Evolutionary conservation across 2,329 filamentous ascomycete species (phyloP).

Genomic region (Sphaerulina musiva): DNA sequence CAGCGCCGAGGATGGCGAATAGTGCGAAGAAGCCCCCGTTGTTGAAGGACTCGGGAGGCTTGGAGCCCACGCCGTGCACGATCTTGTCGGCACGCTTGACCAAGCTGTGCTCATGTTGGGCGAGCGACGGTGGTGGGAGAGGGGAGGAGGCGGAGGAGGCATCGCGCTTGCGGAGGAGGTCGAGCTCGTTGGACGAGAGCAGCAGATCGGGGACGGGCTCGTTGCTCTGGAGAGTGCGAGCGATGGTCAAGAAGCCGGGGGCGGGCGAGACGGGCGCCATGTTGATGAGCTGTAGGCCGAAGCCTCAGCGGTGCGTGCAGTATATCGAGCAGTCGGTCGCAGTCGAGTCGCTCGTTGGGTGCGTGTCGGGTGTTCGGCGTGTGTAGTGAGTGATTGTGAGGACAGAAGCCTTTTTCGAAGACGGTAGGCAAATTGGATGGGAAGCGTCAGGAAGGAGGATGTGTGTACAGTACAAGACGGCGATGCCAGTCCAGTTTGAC

Average conservation of each 20-base stretch:
- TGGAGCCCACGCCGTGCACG: slow-evolving; percentile 31
- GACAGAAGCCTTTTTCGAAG: no score
- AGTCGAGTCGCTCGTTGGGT: background rate
- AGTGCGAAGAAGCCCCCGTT: slow-evolving; percentile 67
- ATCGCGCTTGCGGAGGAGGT: slow-evolving; percentile 19
- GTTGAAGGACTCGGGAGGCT: slow-evolving; percentile 37
- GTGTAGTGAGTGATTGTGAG: slow-evolving; percentile 2
- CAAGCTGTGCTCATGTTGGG: slow-evolving; percentile 13
- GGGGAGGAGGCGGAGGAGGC: slow-evolving; percentile 2
- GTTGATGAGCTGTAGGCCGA: slow-evolving; percentile 26
- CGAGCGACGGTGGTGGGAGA: background rate
- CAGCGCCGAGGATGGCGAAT: slow-evolving; percentile 75
- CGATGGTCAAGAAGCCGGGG: slow-evolving; percentile 22
- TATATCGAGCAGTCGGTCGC: background rate
- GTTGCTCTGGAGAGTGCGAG: slow-evolving; percentile 12
- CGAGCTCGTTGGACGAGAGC: slow-evolving; percentile 26
- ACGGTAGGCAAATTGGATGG: no score
- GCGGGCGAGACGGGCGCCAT: slow-evolving; percentile 28
- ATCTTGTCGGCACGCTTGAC: slow-evolving; percentile 17
- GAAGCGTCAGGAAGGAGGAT: no score
- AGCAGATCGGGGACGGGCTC: slow-evolving; percentile 26
- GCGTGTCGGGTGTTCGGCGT: background rate
- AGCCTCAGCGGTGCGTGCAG: slow-evolving; percentile 24
- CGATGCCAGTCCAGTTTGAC: no score
- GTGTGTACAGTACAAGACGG: no score